Evolutionary conservation across 73 alveolate genomes (phyloP).

Genomic region (Breviolum minutum): DNA sequence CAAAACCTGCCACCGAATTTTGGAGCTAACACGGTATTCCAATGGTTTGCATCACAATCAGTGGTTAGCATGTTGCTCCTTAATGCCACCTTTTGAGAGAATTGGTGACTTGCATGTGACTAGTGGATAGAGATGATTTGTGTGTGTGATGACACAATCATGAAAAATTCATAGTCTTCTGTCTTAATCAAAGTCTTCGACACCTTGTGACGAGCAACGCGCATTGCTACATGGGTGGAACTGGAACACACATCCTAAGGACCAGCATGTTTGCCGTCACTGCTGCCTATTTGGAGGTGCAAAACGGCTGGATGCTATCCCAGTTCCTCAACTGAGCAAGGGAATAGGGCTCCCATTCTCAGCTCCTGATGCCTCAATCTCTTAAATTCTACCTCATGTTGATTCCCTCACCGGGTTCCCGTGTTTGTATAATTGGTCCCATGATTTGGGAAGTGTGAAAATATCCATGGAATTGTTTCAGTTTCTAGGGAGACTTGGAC

Average conservation of each 20-base stretch:
- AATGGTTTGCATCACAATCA: too few relatives aligned
- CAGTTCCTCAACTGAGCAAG: neutral
- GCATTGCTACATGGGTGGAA: too few relatives aligned
- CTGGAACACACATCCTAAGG: neutral
- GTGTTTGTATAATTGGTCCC: too few relatives aligned
- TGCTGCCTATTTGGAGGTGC: constrained; percentile 86
- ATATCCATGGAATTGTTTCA: too few relatives aligned
- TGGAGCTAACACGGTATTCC: too few relatives aligned
- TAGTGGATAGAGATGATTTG: neutral
- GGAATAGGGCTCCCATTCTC: neutral
- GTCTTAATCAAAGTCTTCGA: neutral
- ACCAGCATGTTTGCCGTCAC: constrained; percentile 88
- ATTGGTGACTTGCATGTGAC: neutral
- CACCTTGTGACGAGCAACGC: too few relatives aligned
- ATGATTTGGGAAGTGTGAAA: too few relatives aligned
- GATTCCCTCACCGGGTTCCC: neutral
- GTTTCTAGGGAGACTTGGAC: too few relatives aligned
- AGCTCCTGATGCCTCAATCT: neutral
- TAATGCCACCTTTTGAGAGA: too few relatives aligned
- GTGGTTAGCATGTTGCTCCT: too few relatives aligned
- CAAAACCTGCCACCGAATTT: neutral
- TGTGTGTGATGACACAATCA: neutral
- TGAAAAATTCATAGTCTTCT: neutral
- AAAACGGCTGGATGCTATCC: constrained; percentile 85
- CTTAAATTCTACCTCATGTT: neutral